Base-by-base conservation (phyloP, 305 asterid species). In the Fraxinus ornus region DNA sequence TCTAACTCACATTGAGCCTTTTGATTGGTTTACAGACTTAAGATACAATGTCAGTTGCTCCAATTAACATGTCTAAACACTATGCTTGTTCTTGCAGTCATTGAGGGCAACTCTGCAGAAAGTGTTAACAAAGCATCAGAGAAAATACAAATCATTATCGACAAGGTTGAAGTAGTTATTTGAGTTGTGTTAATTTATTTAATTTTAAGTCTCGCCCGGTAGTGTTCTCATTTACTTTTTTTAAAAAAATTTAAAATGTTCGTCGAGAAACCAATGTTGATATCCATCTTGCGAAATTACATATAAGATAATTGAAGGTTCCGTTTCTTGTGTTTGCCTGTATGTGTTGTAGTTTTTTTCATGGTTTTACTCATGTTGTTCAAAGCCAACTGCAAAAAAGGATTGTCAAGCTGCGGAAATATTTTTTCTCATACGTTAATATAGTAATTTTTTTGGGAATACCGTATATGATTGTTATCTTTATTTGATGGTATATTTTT, bases 71-170 rank as follows among this genome's bases (percentile, higher is more conserved):
- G 79, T 32, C 76, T 78, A 83, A 80, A 77, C 24, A 80, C 55
- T 82, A 52, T 82, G 83, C 77, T 75, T 79, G 72, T 80, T 84
- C 47, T 85, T 88, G 89, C 94, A 95, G 98, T 84, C 82, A 89
- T 94, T 77, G 93, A 95, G 90, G 97, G 99, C 75, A 83, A 21
- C 89, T 93, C 94, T 71, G 86, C 91, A 85, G 97, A 92, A 89
- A 89, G 90, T 89, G 91, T 95, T 71, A 78, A 90, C 73, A 89
- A 75, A 87, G 99, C 97, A 81, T 88, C 96, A 36, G 88, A 87
- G 86, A 92, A 84, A 85, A 82, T 94, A 84, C 92, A 87, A 80
- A 70, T 35, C 82, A 78, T 94, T 60, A 79, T 94, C 68, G 88
- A 93, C 78, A 89, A 95, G 99, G 99, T 95, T 84, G 86, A 82